Evolutionary conservation across 768 basidiomycete species (phyloP).

Genomic region (Xerocomellus dryophilus): DNA sequence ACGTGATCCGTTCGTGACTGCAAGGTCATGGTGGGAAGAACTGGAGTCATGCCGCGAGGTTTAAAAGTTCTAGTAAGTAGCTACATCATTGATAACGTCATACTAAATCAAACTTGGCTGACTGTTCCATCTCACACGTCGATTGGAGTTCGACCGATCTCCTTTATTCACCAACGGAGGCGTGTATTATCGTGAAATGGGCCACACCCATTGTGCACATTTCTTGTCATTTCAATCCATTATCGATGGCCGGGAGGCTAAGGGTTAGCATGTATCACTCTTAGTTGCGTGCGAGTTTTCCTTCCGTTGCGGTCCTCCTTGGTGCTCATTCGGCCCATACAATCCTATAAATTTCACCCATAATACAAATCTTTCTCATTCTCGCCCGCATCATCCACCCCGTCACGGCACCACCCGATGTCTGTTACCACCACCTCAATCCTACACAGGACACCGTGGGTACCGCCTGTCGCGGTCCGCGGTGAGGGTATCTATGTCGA

Average conservation of each 20-base stretch:
- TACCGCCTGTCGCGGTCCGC: slow-evolving; percentile 62
- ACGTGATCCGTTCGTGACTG: slow-evolving; percentile 22
- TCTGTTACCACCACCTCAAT: slow-evolving; percentile 36
- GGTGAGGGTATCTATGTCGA: slow-evolving; percentile 70
- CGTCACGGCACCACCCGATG: slow-evolving; percentile 13
- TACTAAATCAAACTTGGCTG: too few relatives aligned
- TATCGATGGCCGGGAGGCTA: too few relatives aligned
- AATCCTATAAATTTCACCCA: not conserved
- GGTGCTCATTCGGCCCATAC: not conserved
- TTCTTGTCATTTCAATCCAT: not conserved
- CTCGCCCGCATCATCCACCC: not conserved
- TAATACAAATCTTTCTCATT: not conserved
- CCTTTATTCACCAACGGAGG: too few relatives aligned
- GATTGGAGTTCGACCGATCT: too few relatives aligned
- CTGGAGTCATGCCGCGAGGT: too few relatives aligned
- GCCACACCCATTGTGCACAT: not conserved
- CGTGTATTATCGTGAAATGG: not conserved
- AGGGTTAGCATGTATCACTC: not conserved
- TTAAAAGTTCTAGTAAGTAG: too few relatives aligned
- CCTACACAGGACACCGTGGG: slow-evolving; percentile 71
- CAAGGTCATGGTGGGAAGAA: not conserved
- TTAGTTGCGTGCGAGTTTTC: not conserved
- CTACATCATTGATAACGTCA: too few relatives aligned
- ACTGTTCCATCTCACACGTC: too few relatives aligned
- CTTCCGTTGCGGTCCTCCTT: not conserved